Percentiles rank a stretch among this genome's conserved stretches.
These are phyloP conservation scores for Oryza glumipatula DNA, from an alignment of 176 grass and related monocot genomes.

Conservation along the genomic window DNA sequence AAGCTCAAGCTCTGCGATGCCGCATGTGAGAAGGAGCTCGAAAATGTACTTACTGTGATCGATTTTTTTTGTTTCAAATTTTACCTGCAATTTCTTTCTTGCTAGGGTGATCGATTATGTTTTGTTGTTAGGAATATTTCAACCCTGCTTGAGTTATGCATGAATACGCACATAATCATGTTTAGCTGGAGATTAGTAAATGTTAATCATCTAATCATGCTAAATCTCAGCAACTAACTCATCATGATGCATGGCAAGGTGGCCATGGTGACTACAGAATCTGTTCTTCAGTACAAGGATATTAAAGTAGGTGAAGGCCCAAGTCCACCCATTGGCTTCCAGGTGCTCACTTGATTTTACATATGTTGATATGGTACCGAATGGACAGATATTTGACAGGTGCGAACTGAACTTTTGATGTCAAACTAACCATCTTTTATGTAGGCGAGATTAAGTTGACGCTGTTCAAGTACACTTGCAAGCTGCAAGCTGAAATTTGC, in stretches of 20 bases:
- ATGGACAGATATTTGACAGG: slow-evolving; percentile 96
- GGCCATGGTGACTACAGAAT: slow-evolving; percentile 86
- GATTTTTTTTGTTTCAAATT: background rate
- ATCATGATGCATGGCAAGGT: slow-evolving; percentile 42
- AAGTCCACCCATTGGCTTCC: slow-evolving; percentile 84
- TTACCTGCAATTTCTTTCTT: background rate
- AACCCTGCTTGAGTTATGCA: background rate
- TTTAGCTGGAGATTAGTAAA: background rate
- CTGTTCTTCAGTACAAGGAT: slow-evolving; percentile 90
- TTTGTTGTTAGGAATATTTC: background rate
- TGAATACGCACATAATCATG: background rate
- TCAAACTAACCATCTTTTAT: background rate
- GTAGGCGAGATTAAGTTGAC: background rate
- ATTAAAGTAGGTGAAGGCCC: slow-evolving; percentile 80
- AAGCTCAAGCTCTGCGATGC: slow-evolving; percentile 84
- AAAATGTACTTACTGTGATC: slow-evolving; percentile 58
- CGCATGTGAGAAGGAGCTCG: slow-evolving; percentile 75
- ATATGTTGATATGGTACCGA: slow-evolving; percentile 86
- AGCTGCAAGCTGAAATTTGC: background rate
- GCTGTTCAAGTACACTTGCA: too few species aligned
- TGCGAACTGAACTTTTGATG: slow-evolving; percentile 3
- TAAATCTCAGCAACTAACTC: background rate
- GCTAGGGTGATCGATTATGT: background rate
- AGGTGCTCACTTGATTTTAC: slow-evolving; percentile 42
- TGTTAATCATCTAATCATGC: background rate